These are phyloP conservation scores for Teratosphaeria gauchensis DNA, from an alignment of 2,329 filamentous ascomycete species.

Conservation along the genomic window DNA sequence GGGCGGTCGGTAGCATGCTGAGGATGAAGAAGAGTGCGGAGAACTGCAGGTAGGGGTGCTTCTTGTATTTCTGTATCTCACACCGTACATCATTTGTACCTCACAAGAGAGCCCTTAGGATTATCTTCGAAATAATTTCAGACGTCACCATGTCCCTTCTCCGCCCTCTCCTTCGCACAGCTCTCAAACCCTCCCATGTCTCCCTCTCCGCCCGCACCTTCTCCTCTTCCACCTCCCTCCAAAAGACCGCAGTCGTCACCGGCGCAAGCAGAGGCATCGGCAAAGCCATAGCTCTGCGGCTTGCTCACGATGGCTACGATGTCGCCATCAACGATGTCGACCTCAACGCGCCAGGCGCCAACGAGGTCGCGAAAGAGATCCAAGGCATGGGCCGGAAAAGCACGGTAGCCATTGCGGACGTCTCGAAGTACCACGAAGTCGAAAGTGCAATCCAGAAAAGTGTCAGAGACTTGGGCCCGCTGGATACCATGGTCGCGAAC, in stretches of 20 bases:
- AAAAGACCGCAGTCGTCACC: slow-evolving; percentile 26
- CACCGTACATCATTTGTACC: not conserved
- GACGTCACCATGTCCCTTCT: not conserved
- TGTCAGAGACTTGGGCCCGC: slow-evolving; percentile 44
- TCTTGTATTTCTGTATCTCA: too few relatives aligned
- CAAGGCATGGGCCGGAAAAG: slow-evolving; percentile 42
- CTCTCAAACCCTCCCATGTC: not conserved
- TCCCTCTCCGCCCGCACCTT: not conserved
- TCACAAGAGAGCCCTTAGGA: not conserved
- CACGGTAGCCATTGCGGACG: slow-evolving; percentile 50
- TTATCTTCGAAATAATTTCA: not conserved
- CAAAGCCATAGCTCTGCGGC: slow-evolving; percentile 52
- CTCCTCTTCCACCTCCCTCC: not conserved
- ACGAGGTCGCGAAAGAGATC: slow-evolving; percentile 46
- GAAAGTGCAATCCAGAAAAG: slow-evolving; percentile 43
- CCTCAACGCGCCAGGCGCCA: slow-evolving; percentile 43
- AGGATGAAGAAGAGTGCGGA: not conserved
- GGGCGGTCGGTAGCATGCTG: not conserved
- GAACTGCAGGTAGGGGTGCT: not conserved
- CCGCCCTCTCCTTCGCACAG: not conserved
- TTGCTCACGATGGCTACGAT: slow-evolving; percentile 56
- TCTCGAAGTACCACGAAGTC: slow-evolving; percentile 48
- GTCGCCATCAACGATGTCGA: slow-evolving; percentile 56
- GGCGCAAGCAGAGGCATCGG: slow-evolving; percentile 35
- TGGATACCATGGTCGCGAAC: slow-evolving; percentile 49